Conservation (phyloP, 495 filamentous ascomycete species). For the Trichoderma orchidacearum region DNA sequence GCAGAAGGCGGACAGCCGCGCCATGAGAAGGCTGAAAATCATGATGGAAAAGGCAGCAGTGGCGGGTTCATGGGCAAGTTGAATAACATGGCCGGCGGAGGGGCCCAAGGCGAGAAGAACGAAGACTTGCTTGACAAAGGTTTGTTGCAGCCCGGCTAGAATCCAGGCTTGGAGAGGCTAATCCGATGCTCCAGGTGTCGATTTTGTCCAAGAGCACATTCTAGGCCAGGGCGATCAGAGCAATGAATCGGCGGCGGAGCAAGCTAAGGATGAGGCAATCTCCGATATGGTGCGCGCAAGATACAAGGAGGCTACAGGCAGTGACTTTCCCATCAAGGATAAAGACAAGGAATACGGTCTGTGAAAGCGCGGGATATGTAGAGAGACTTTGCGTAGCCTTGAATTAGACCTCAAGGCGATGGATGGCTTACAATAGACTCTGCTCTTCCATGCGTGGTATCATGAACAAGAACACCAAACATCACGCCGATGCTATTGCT, state of each 20-base stretch:
- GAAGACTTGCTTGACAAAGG: constrained; percentile 56
- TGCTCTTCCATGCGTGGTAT: no score
- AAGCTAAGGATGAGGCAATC: constrained; percentile 61
- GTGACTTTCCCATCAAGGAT: constrained; percentile 49
- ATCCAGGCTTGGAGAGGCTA: neutral
- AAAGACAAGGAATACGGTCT: constrained; percentile 33
- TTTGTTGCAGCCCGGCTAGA: constrained; percentile 6
- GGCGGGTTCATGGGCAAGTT: constrained; percentile 44
- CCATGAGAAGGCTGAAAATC: neutral
- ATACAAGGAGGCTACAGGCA: constrained; percentile 48
- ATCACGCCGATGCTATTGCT: no score
- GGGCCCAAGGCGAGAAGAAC: constrained; percentile 52
- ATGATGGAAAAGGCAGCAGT: neutral
- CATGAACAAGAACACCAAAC: no score
- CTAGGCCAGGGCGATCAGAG: constrained; percentile 50
- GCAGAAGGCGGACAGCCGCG: neutral
- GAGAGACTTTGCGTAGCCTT: neutral
- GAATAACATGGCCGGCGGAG: constrained; percentile 49
- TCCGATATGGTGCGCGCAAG: constrained; percentile 46
- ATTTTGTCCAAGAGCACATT: constrained; percentile 52
- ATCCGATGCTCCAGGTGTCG: constrained; percentile 34
- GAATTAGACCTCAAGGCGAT: no score
- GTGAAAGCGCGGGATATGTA: constrained; percentile 3
- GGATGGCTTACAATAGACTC: no score
- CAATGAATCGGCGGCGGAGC: constrained; percentile 59